Conservation (phyloP, 495 filamentous ascomycete species). For the Pseudomonodictys pantanalensis region DNA sequence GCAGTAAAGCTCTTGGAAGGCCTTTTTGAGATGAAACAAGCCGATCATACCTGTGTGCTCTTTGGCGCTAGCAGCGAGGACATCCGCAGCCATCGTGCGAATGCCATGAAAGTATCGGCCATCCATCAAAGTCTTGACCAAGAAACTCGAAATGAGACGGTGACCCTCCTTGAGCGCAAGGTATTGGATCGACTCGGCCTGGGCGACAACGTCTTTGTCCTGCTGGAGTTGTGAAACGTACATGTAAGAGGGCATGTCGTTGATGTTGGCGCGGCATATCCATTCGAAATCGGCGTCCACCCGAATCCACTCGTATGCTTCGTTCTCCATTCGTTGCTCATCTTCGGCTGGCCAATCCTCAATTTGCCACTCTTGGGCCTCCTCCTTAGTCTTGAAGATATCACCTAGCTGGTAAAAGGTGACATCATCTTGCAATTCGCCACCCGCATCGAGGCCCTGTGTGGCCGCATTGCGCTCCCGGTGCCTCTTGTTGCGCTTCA, state of each 20-base stretch:
- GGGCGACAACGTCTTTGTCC: conserved; percentile 92
- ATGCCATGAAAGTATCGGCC: conserved; percentile 90
- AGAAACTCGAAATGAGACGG: conserved; percentile 76
- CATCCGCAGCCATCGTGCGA: conserved; percentile 72
- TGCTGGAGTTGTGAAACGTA: conserved; percentile 95
- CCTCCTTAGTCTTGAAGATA: conserved; percentile 77
- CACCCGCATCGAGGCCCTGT: conserved; percentile 56
- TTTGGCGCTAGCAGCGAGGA: conserved; percentile 69
- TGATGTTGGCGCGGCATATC: conserved; percentile 76
- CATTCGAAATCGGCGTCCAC: conserved; percentile 99
- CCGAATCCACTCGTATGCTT: conserved; percentile 97
- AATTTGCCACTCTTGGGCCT: conserved; percentile 78
- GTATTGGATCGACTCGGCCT: conserved; percentile 74
- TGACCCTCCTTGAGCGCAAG: conserved; percentile 60
- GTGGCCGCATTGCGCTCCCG: conserved; percentile 70
- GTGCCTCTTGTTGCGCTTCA: conserved; percentile 87
- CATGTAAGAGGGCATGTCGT: conserved; percentile 86
- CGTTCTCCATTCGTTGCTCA: conserved; percentile 85
- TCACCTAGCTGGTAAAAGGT: conserved; percentile 91
- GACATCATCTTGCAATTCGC: conserved; percentile 76
- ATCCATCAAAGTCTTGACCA: conserved; percentile 86
- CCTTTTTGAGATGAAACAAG: conserved; percentile 74
- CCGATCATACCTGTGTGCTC: conserved; percentile 74
- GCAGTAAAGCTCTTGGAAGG: conserved; percentile 87
- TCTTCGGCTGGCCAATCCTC: conserved; percentile 83